phyloP scores from a whole-genome alignment of 2,329 filamentous ascomycete genomes.

The Aureobasidium sp. region DNA sequence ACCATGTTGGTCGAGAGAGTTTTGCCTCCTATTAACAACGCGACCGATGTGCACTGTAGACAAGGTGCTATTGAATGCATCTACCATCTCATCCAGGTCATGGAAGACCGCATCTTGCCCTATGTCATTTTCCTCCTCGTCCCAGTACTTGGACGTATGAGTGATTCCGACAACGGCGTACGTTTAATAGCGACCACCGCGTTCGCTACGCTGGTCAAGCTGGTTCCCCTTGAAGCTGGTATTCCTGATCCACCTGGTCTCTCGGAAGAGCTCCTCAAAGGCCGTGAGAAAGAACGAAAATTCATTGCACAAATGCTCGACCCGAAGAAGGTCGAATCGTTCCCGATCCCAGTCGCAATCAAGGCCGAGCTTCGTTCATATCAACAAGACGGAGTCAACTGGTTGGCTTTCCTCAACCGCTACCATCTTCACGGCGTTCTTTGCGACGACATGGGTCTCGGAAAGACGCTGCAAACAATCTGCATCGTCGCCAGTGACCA shows the following conservation, averaged over 20 bases:
- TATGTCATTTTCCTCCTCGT: conserved; percentile 99
- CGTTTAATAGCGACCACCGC: conserved; percentile 91
- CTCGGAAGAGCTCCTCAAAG: conserved; percentile 78
- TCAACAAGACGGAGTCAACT: conserved; percentile 97
- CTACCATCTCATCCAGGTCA: conserved; percentile 95
- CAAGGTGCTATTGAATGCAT: conserved; percentile 93
- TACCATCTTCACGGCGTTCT: conserved; percentile 98
- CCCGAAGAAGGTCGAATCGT: conserved; percentile 91
- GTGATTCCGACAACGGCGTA: conserved; percentile 93
- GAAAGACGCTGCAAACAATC: conserved; percentile 93
- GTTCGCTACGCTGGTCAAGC: conserved; percentile 92
- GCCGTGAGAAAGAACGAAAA: conserved; percentile 86
- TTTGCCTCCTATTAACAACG: conserved; percentile 84
- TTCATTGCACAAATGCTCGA: conserved; percentile 97
- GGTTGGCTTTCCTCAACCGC: conserved; percentile 95
- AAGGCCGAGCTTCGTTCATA: conserved; percentile 95
- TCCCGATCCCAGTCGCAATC: conserved; percentile 90
- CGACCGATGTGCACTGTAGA: conserved; percentile 76
- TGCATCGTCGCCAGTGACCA: conserved; percentile 98
- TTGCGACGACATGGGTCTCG: conserved; percentile 98
- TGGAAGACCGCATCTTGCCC: conserved; percentile 92
- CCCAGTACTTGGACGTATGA: conserved; percentile 94
- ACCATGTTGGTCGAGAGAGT: conserved; percentile 92
- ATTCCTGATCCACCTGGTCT: conserved; percentile 94
- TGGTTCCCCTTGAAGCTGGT: conserved; percentile 92